phyloP scores from a whole-genome alignment of 2,329 filamentous ascomycete genomes.

The Hymenoscyphus salicellus region DNA sequence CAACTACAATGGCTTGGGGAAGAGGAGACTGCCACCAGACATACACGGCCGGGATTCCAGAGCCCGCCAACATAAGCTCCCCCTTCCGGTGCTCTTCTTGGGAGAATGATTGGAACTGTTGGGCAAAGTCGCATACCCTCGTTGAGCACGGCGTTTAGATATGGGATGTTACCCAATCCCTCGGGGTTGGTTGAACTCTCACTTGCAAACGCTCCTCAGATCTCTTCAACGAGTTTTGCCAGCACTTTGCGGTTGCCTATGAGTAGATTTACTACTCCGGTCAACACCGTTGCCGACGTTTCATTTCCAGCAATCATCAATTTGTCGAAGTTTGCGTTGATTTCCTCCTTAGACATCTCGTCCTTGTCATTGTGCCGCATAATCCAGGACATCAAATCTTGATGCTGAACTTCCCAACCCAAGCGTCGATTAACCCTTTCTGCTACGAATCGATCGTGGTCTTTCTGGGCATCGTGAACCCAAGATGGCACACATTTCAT shows the following conservation, averaged over 20 bases:
- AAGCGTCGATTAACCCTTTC: neutral
- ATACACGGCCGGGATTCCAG: neutral
- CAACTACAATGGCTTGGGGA: neutral
- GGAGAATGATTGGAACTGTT: neutral
- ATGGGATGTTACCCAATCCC: neutral
- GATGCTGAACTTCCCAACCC: neutral
- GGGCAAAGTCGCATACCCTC: neutral
- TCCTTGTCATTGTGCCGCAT: neutral
- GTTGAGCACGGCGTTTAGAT: neutral
- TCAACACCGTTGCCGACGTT: neutral
- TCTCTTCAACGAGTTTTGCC: neutral
- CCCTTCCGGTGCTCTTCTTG: neutral
- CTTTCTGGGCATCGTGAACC: neutral
- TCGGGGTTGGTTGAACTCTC: neutral
- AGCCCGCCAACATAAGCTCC: neutral
- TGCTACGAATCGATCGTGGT: neutral
- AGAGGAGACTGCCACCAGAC: neutral
- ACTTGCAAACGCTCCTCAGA: neutral
- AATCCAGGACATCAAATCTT: neutral
- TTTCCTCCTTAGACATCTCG: neutral
- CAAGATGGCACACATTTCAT: neutral
- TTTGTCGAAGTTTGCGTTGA: neutral
- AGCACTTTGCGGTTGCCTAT: neutral
- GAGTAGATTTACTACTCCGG: neutral
- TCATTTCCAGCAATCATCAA: neutral